These are phyloP conservation scores for Ophiocordyceps unilateralis DNA, from an alignment of 2,329 filamentous ascomycete genomes.

Conservation along the genomic window DNA sequence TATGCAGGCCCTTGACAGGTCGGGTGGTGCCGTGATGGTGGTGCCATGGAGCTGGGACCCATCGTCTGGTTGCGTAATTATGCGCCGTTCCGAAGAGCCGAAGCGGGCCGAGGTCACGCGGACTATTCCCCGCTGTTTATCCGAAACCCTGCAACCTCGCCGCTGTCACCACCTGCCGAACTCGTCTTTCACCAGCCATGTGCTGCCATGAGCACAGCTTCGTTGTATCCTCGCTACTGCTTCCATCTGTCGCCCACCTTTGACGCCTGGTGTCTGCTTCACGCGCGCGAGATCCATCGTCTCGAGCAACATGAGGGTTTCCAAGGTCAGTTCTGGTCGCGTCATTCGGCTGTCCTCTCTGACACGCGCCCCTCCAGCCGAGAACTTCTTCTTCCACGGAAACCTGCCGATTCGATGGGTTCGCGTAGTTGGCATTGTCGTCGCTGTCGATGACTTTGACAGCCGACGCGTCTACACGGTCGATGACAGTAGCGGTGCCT, in stretches of 20 bases:
- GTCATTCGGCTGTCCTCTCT: background rate
- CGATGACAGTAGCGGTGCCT: conserved; percentile 47
- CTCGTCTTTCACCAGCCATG: conserved; percentile 2
- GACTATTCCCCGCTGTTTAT: background rate
- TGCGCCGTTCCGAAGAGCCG: background rate
- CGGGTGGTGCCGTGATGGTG: background rate
- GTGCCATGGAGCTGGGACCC: background rate
- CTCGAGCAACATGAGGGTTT: conserved; percentile 32
- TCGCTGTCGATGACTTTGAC: conserved; percentile 37
- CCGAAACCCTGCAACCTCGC: background rate
- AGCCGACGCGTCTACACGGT: conserved; percentile 34
- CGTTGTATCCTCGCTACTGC: conserved; percentile 44
- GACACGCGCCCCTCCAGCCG: conserved; percentile 14
- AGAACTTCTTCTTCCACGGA: conserved; percentile 45
- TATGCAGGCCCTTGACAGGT: background rate
- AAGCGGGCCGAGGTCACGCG: background rate
- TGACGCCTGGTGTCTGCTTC: conserved; percentile 40
- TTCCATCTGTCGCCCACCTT: conserved; percentile 45
- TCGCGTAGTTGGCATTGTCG: conserved; percentile 51
- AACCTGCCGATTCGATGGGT: conserved; percentile 69
- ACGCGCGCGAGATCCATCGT: conserved; percentile 28
- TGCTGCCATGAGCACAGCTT: conserved; percentile 33
- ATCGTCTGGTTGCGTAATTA: no score
- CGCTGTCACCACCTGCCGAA: background rate
- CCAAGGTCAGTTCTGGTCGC: conserved; percentile 24